These are phyloP conservation scores for Polychytrium aggregatum DNA, from an alignment of 192 early-diverging fungal species.

Conservation along the genomic window DNA sequence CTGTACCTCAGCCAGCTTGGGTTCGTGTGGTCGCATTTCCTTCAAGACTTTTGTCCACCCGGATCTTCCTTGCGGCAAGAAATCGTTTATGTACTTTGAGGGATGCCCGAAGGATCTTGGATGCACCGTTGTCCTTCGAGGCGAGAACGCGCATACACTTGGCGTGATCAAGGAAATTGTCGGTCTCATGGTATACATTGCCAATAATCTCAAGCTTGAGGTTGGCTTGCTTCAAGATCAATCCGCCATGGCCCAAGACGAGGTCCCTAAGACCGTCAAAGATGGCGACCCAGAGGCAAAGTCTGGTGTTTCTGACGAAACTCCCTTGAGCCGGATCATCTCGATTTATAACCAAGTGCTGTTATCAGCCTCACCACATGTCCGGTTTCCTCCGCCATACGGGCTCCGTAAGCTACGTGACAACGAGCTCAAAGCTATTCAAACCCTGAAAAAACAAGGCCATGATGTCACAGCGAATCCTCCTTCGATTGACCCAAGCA, in stretches of 20 bases:
- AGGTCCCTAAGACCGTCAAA: neutral
- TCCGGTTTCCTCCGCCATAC: conserved; percentile 77
- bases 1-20: too few species aligned
- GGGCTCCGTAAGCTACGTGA: conserved; percentile 42
- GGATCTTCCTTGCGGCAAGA: conserved; percentile 66
- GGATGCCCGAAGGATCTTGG: conserved; percentile 69
- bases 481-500: too few species aligned
- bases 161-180: conserved; percentile 70
- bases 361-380: conserved; percentile 80
- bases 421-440: conserved; percentile 5
- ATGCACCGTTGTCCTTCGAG: conserved; percentile 82
- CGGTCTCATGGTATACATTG: conserved; percentile 71
- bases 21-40: conserved; percentile 63
- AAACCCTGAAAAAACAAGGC: too few species aligned
- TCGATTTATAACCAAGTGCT: conserved; percentile 56
- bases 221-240: conserved; percentile 65
- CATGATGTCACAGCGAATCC: too few species aligned
- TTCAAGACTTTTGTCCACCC: conserved; percentile 75
- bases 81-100: conserved; percentile 82
- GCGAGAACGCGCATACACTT: conserved; percentile 56
- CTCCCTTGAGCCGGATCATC: conserved; percentile 27
- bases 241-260: conserved; percentile 28
- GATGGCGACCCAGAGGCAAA: conserved; percentile 1
- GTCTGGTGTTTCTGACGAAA: conserved; percentile 9
- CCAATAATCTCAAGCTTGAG: conserved; percentile 83